Evolutionary conservation across 2,329 filamentous ascomycete genomes (phyloP), one percentile per base, ranked within the genome.

Genomic region (Alternaria ethzedia): DNA sequence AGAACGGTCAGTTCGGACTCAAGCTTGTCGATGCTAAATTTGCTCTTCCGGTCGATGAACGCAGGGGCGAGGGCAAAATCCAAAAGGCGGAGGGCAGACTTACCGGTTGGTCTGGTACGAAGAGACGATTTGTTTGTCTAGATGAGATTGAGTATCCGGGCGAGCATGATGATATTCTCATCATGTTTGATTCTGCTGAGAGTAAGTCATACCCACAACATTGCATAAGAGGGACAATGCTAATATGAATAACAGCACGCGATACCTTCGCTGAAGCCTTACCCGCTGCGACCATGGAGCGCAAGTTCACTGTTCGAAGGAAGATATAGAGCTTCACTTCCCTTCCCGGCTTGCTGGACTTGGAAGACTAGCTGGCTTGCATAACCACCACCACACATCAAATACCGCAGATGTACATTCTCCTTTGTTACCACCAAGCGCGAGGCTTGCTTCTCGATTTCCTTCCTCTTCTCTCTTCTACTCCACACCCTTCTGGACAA

Each of bases 11-110:
- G 77, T 87, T 87, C 32, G 90, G 90, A 8, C 82, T 97, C 60
- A 91, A 90, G 76, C 88, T 97, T 66, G 90, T 95, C 25, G 94
- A 97, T 77, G 93, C 93, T 64, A 97, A 97, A 78, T 97, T 97
- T 73, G 91, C 92, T 4, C 83, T 97, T 58, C 94, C 94, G 5
- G 89, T 84, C 60, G 81, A 81, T 57, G 81, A 82, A 44, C 78
- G 82, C 17, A 82, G 86, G 54, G 81, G 82, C 5, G 78, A 86
- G 64, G 79, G 78, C 41, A 89, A 73, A 81, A 79, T 79, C 70
- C 75, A 86, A 3, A 85, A 84, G 32, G 84, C 85, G 63, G 85
- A 84, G 57, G 77, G 76, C 0, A 66, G 69, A 28, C 82, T 74
- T 71, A 87, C 69, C 78, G 86, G 46, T 79, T 83, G 62, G 83